Evolutionary conservation across 345 rosid species (phyloP), one percentile per base, ranked within the genome.

Genomic region (Corymbia maculata): DNA sequence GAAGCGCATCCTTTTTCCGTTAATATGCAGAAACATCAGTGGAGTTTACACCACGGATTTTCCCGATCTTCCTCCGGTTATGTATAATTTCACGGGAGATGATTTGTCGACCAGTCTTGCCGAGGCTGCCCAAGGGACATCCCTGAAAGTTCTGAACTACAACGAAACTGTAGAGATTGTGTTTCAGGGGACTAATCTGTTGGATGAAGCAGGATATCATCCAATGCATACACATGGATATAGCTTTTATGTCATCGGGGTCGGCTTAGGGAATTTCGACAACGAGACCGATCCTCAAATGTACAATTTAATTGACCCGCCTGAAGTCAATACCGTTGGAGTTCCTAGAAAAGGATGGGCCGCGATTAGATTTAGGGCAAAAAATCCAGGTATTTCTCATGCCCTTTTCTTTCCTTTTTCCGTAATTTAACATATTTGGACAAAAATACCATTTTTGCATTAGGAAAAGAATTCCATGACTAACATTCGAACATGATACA

Each of bases 401-500:
- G 57, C 57, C 57, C 57, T 53, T 53, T 53, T 19, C 57, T 53
- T 19, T 19, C 59, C 59, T 53, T 53, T 53, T 53, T 36, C 24
- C 59, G 86, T 19, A 24, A 50, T 13, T 85, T 50, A 85, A 44
- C 86, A 8, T 47, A 85, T 85, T 51, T 50, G 44, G 22, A 47
- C 30, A 6, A 85, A 28, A 28, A 51, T 4, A 21, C 21, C 26
- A 32, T 36, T 55, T 55, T 55, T 55, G 26, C 28, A 21, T 55
- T 55, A 55, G 61, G 28, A 55, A 55, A 55, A 55, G 13, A 22
- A 55, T 55, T 55, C 61, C 28, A 55, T 28, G 6, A 22, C 61
- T 55, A 55, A 55, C 28, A 0, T 55, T 55, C 0, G 12, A 55
- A 55, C 61, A 55, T 55, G 6, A 0, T 53, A 53, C 0, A 4